phyloP scores from a whole-genome alignment of 495 filamentous ascomycete genomes.

The Aspergillus wentii region DNA sequence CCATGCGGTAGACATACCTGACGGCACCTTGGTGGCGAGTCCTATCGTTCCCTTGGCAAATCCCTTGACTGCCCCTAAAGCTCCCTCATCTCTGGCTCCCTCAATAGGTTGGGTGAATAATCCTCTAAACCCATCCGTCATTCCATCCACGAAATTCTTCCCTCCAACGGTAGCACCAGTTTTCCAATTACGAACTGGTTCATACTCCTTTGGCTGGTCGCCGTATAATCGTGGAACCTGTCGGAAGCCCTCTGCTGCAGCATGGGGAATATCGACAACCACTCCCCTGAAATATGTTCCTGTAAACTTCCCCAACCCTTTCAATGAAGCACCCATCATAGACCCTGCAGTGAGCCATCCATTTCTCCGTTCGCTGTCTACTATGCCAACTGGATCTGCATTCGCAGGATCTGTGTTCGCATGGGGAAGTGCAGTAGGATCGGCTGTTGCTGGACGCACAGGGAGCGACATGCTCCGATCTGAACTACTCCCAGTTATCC shows the following conservation, averaged over 20 bases:
- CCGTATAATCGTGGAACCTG: constrained; percentile 76
- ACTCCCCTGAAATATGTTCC: constrained; percentile 23
- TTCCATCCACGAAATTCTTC: constrained; percentile 64
- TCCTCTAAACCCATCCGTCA: constrained; percentile 70
- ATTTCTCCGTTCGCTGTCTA: background rate
- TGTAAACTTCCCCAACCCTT: constrained; percentile 28
- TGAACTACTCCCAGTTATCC: too few species aligned
- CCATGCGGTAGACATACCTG: background rate
- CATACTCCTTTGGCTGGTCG: constrained; percentile 43
- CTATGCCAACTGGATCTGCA: too few species aligned
- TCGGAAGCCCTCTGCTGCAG: constrained; percentile 76
- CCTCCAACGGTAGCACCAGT: constrained; percentile 25
- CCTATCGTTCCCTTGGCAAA: constrained; percentile 70
- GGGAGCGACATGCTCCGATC: too few species aligned
- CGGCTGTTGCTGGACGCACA: too few species aligned
- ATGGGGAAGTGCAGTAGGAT: too few species aligned
- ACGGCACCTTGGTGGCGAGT: constrained; percentile 63
- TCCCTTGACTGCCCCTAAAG: constrained; percentile 57
- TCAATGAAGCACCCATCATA: constrained; percentile 23
- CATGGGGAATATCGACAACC: constrained; percentile 63
- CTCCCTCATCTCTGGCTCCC: constrained; percentile 57
- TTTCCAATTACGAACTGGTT: constrained; percentile 29
- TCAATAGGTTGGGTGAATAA: constrained; percentile 59
- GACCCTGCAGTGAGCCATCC: too few species aligned
- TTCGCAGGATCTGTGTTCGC: constrained; percentile 9